Evolutionary conservation across 140 eudicot species (phyloP).

Genomic region (Senecio squalidus): DNA sequence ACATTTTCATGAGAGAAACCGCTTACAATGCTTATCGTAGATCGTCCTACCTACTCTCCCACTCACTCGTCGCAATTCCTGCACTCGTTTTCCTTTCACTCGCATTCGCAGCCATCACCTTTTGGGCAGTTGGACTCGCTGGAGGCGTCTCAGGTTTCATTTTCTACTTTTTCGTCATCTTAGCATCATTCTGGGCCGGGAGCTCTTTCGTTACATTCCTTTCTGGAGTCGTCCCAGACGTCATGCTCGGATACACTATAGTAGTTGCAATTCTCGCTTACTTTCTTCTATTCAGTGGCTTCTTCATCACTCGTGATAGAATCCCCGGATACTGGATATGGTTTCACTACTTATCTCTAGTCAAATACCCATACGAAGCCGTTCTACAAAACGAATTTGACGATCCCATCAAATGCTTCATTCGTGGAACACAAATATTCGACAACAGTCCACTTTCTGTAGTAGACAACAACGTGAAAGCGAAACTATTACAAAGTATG

Average conservation of each 20-base stretch:
- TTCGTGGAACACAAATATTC: slow-evolving; percentile 39
- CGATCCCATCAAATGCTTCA: slow-evolving; percentile 34
- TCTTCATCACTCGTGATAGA: slow-evolving; percentile 46
- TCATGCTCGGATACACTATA: slow-evolving; percentile 48
- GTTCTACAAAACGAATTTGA: slow-evolving; percentile 40
- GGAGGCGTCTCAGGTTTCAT: slow-evolving; percentile 43
- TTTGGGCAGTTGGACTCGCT: slow-evolving; percentile 40
- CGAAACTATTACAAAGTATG: slow-evolving; percentile 27
- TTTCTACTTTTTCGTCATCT: slow-evolving; percentile 38
- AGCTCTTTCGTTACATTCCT: slow-evolving; percentile 45
- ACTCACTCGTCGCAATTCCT: slow-evolving; percentile 37
- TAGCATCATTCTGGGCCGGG: slow-evolving; percentile 47
- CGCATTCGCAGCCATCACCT: slow-evolving; percentile 40
- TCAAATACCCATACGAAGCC: slow-evolving; percentile 42
- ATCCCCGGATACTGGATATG: slow-evolving; percentile 46
- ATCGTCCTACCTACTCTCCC: slow-evolving; percentile 36
- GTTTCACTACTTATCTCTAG: slow-evolving; percentile 41
- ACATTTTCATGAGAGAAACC: slow-evolving; percentile 49
- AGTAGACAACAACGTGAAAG: slow-evolving; percentile 24
- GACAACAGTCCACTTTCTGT: slow-evolving; percentile 42
- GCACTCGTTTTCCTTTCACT: slow-evolving; percentile 34
- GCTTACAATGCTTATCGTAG: slow-evolving; percentile 48
- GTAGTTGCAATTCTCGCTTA: slow-evolving; percentile 45
- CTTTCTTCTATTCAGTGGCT: slow-evolving; percentile 39
- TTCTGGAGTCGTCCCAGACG: slow-evolving; percentile 41